Evolutionary conservation across 2,329 filamentous ascomycete species (phyloP).

Genomic region (Davidsoniella eucalypti): DNA sequence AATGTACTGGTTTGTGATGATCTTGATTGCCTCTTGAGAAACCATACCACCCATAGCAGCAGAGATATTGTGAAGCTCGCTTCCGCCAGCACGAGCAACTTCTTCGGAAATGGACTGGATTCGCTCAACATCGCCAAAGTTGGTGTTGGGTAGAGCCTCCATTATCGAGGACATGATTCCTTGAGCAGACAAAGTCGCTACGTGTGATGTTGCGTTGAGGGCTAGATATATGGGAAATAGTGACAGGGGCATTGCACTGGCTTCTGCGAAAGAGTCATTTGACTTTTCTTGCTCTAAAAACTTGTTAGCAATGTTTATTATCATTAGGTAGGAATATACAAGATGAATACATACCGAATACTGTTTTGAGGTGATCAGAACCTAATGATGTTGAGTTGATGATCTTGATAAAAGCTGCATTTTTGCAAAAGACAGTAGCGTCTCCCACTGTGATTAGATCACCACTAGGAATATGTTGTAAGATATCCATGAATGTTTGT

Average conservation of each 20-base stretch:
- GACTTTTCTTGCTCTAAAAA: constrained; percentile 34
- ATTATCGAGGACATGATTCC: constrained; percentile 9
- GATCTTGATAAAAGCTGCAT: constrained; percentile 81
- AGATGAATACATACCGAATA: constrained; percentile 2
- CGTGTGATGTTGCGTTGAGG: constrained; percentile 24
- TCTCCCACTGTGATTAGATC: constrained; percentile 49
- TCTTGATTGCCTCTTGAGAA: constrained; percentile 93
- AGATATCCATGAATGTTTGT: constrained; percentile 52
- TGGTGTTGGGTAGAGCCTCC: neutral
- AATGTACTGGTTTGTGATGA: constrained; percentile 58
- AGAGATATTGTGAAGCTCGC: constrained; percentile 84
- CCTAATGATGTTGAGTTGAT: constrained; percentile 36
- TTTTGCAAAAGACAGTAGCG: constrained; percentile 88
- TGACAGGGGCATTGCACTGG: constrained; percentile 36
- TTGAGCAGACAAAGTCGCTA: constrained; percentile 10
- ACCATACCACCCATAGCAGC: constrained; percentile 79
- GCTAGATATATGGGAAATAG: constrained; percentile 55
- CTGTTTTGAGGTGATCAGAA: neutral
- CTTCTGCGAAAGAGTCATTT: constrained; percentile 36
- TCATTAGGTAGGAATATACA: neutral
- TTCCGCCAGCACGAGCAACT: constrained; percentile 59
- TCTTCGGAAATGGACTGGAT: constrained; percentile 33
- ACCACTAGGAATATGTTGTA: constrained; percentile 35
- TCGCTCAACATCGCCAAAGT: neutral
- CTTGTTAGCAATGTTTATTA: neutral